Percentiles rank a stretch among this genome's conserved stretches.
Evolutionary conservation across 2,329 filamentous ascomycete genomes (phyloP).

Genomic region (Aspergillus viridinutans): DNA sequence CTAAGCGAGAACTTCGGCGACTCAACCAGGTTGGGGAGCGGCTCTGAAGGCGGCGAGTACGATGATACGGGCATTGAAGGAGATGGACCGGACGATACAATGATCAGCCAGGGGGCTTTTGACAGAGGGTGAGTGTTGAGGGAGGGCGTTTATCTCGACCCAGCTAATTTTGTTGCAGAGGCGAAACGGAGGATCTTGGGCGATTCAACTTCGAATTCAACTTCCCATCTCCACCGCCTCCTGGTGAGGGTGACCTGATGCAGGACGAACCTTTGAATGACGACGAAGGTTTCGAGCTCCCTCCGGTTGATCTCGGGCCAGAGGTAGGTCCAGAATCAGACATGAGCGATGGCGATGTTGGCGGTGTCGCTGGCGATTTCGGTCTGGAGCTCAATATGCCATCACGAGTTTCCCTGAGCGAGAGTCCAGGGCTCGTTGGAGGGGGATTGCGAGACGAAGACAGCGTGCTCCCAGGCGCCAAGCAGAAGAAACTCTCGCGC

Average conservation of each 20-base stretch:
- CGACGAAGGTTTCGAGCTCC: slow-evolving; percentile 33
- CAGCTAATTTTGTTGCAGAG: slow-evolving; percentile 24
- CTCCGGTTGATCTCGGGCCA: slow-evolving; percentile 23
- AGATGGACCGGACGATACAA: slow-evolving; percentile 31
- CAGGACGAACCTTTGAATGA: slow-evolving; percentile 29
- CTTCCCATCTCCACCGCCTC: slow-evolving; percentile 35
- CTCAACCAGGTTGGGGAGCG: slow-evolving; percentile 43
- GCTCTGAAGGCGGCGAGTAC: slow-evolving; percentile 27
- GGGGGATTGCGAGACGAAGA: slow-evolving; percentile 35
- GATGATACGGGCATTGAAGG: slow-evolving; percentile 38
- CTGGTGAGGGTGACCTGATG: slow-evolving; percentile 25
- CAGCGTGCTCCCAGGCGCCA: slow-evolving; percentile 27
- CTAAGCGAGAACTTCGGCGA: slow-evolving; percentile 52
- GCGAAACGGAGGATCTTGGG: slow-evolving; percentile 42
- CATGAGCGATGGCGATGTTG: slow-evolving; percentile 21
- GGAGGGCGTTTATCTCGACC: background rate
- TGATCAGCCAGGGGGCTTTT: slow-evolving; percentile 36
- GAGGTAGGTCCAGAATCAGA: slow-evolving; percentile 23
- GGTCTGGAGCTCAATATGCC: slow-evolving; percentile 30
- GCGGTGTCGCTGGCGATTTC: slow-evolving; percentile 23
- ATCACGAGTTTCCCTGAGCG: slow-evolving; percentile 25
- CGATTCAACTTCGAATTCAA: slow-evolving; percentile 40
- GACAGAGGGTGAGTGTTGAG: slow-evolving; percentile 31
- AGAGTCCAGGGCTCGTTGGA: slow-evolving; percentile 30
- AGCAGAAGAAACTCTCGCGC: slow-evolving; percentile 59